Conservation (phyloP, 176 grass and related monocot genomes). For the Oryza officinalis region DNA sequence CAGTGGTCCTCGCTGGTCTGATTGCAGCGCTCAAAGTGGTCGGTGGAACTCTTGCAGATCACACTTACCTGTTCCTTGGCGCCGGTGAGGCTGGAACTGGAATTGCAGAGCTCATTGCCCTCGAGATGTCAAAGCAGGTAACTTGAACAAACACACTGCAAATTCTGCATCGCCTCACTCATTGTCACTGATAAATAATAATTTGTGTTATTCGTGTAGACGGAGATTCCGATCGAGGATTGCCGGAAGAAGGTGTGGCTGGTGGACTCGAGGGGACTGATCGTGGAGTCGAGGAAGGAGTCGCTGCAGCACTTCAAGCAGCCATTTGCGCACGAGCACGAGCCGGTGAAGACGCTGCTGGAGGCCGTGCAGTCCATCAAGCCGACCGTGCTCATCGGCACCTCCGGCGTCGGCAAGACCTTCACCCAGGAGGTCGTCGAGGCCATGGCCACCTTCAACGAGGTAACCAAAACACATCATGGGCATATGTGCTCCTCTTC, state of each 20-base stretch:
- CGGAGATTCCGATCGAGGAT: constrained; percentile 60
- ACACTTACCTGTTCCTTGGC: constrained; percentile 94
- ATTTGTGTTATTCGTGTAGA: constrained; percentile 35
- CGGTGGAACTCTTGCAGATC: constrained; percentile 75
- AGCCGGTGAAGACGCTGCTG: constrained; percentile 62
- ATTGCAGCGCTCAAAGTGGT: constrained; percentile 74
- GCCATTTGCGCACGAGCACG: constrained; percentile 90
- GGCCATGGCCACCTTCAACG: constrained; percentile 78
- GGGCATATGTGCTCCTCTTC: not conserved
- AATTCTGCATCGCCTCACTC: not conserved
- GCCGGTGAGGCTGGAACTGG: constrained; percentile 98
- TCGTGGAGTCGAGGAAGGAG: constrained; percentile 68
- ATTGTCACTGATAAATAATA: too few species aligned
- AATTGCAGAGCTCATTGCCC: constrained; percentile 93
- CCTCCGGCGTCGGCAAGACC: constrained; percentile 79
- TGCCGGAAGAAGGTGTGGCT: constrained; percentile 97
- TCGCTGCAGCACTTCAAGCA: constrained; percentile 96
- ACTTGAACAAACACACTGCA: not conserved
- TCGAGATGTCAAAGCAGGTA: constrained; percentile 95
- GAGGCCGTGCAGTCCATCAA: constrained; percentile 87
- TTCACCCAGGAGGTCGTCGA: constrained; percentile 88
- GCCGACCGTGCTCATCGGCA: constrained; percentile 94
- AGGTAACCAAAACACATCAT: constrained; percentile 36
- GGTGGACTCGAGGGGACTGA: constrained; percentile 94
- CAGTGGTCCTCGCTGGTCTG: constrained; percentile 87